These are phyloP conservation scores for Mycena latifolia DNA, from an alignment of 768 basidiomycete species.

Conservation along the genomic window DNA sequence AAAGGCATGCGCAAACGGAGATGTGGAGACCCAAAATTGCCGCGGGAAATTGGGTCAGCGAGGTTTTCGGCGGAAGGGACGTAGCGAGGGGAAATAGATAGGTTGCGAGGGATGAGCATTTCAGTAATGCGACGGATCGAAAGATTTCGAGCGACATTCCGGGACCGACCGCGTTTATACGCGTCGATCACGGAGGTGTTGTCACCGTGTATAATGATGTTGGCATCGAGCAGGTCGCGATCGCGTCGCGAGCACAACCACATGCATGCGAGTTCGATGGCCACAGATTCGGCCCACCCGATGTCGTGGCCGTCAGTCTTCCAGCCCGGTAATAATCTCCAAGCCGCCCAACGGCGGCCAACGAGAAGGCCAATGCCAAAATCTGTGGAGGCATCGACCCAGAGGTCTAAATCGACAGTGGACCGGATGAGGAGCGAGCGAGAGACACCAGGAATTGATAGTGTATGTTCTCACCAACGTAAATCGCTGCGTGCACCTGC, in stretches of 20 bases:
- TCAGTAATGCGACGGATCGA: conserved; percentile 20
- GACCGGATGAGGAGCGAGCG: background rate
- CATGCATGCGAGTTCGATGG: background rate
- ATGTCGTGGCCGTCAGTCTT: background rate
- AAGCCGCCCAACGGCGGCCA: background rate
- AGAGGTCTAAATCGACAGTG: background rate
- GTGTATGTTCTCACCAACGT: background rate
- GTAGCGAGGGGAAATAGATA: conserved; percentile 38
- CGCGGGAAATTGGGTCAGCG: too few relatives aligned
- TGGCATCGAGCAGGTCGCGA: background rate
- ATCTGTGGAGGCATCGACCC: background rate
- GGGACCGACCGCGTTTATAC: conserved; percentile 5
- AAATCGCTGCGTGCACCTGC: background rate
- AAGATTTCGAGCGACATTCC: conserved; percentile 4
- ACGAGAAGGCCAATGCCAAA: background rate
- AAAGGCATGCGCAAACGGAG: conserved; percentile 12
- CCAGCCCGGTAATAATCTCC: background rate
- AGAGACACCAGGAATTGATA: background rate
- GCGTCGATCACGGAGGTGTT: conserved; percentile 20
- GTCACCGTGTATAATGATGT: conserved; percentile 8
- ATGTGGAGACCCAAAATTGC: too few relatives aligned
- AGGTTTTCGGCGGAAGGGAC: conserved; percentile 43
- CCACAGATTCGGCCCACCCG: background rate
- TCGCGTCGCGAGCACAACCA: background rate
- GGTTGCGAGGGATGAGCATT: conserved; percentile 31